These are phyloP conservation scores for Phytophthora sp. DNA, from an alignment of 352 stramenopile species.

Conservation along the genomic window DNA sequence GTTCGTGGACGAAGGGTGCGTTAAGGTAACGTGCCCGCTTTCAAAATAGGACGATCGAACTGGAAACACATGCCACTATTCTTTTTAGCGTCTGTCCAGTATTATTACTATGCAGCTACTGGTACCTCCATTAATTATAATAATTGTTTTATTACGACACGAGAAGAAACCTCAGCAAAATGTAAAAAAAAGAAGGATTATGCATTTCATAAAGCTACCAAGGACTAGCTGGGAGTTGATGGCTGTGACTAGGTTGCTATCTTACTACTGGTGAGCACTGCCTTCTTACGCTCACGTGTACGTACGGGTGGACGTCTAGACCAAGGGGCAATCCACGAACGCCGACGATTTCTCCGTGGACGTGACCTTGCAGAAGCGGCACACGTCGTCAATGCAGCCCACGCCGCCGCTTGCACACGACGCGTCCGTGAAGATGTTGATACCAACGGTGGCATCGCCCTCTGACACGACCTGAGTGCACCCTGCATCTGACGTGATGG, in stretches of 20 bases:
- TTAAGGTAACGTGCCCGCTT: constrained; percentile 25
- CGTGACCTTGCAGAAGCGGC: constrained; percentile 32
- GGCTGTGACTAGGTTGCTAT: not conserved
- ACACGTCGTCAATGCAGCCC: constrained; percentile 27
- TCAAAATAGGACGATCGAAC: not conserved
- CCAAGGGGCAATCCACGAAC: constrained; percentile 15
- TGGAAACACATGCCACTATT: not conserved
- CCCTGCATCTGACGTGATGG: not conserved
- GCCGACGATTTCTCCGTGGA: constrained; percentile 6
- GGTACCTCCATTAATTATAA: too few relatives aligned
- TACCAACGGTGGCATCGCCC: constrained; percentile 34
- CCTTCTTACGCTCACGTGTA: not conserved
- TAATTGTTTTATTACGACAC: too few relatives aligned
- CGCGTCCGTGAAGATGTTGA: constrained; percentile 37
- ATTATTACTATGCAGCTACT: too few relatives aligned
- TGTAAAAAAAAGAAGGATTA: too few relatives aligned
- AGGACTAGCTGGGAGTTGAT: not conserved
- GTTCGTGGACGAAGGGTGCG: constrained; percentile 77
- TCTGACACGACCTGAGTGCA: constrained; percentile 30
- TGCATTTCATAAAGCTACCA: not conserved
- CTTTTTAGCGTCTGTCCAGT: too few relatives aligned
- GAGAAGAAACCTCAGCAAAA: too few relatives aligned
- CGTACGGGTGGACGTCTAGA: not conserved
- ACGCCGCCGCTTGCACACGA: constrained; percentile 24
- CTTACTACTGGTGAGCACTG: not conserved